Percentiles rank a stretch among this genome's conserved stretches.
These are phyloP conservation scores for Trypanosoma mega DNA, from an alignment of 208 protist species.

Conservation along the genomic window DNA sequence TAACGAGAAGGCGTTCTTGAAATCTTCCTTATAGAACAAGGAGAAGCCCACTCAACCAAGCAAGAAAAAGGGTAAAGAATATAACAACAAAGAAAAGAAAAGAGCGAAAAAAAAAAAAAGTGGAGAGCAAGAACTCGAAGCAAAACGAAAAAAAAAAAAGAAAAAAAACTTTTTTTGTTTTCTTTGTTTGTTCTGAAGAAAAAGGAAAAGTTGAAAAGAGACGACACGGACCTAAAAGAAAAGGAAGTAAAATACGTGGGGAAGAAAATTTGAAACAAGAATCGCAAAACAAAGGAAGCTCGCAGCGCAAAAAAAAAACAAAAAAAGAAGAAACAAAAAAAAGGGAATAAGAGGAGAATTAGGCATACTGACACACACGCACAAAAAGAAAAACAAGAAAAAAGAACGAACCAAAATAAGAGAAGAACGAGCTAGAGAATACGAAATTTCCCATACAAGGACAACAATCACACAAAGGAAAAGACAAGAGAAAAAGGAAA, in stretches of 20 bases:
- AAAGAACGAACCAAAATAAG: background rate
- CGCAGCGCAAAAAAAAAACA: background rate
- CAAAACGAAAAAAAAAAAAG: background rate
- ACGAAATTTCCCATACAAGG: background rate
- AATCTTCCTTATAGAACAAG: too few species aligned
- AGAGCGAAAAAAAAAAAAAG: background rate
- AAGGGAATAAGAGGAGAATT: slow-evolving; percentile 7
- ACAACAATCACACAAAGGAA: too few species aligned
- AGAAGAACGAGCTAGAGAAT: background rate
- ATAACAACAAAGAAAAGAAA: background rate
- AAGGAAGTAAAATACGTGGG: background rate
- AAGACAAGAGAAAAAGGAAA: too few species aligned
- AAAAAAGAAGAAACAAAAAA: background rate
- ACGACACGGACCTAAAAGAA: background rate
- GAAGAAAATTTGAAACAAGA: background rate
- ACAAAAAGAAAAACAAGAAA: background rate
- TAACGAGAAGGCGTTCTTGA: background rate
- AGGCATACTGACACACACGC: background rate
- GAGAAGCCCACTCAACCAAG: too few species aligned
- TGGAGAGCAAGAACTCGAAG: background rate
- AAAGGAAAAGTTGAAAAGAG: background rate
- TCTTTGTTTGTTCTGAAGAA: background rate
- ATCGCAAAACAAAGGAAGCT: slow-evolving; percentile 8
- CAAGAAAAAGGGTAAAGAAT: background rate
- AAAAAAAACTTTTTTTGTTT: background rate